These are phyloP conservation scores for Sporothrix pseudoabietina DNA, from an alignment of 2,329 filamentous ascomycete species.

Conservation along the genomic window DNA sequence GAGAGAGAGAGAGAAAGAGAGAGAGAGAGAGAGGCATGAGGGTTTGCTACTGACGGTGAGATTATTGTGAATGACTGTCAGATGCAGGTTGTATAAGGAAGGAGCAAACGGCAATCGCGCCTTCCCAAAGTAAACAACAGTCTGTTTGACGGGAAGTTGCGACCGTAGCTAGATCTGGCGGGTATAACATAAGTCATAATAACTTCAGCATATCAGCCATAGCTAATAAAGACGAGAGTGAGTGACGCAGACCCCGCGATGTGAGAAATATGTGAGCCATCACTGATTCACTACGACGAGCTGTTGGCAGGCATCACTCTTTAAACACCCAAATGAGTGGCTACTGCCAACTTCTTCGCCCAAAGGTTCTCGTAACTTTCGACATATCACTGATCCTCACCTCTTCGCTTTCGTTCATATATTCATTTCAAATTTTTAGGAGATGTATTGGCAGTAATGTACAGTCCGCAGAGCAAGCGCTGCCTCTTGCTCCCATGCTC, in stretches of 20 bases:
- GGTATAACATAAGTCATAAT: neutral
- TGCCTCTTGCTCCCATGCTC: conserved; percentile 4
- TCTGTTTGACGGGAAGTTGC: neutral
- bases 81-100: neutral
- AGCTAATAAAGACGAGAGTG: neutral
- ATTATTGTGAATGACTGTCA: neutral
- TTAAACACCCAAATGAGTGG: too few relatives aligned
- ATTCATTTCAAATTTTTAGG: neutral
- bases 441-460: conserved; percentile 16
- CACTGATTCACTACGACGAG: neutral
- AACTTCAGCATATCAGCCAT: neutral
- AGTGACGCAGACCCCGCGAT: neutral
- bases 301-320: too few relatives aligned
- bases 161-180: neutral
- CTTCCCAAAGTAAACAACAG: neutral
- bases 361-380: neutral
- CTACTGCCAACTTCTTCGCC: neutral
- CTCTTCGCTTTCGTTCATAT: neutral
- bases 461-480: conserved; percentile 1
- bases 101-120: conserved; percentile 4
- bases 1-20: neutral
- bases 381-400: neutral
- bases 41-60: too few relatives aligned
- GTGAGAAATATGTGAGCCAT: neutral
- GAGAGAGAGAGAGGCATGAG: neutral